phyloP scores from a whole-genome alignment of 2,329 filamentous ascomycete species.

The Cadophora malorum region DNA sequence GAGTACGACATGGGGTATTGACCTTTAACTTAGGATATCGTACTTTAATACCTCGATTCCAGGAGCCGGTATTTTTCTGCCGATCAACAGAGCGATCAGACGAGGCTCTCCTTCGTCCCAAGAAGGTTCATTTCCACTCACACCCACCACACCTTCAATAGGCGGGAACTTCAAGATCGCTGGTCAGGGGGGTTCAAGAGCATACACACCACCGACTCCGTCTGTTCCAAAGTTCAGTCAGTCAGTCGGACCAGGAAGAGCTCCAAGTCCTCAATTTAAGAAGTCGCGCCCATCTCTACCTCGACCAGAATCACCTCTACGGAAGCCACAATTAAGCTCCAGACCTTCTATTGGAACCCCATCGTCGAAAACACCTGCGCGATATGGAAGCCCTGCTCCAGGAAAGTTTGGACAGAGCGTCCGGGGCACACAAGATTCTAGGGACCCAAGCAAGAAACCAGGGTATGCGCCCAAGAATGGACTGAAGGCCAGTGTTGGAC shows the following conservation, averaged over 20 bases:
- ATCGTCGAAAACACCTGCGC: slow-evolving; percentile 54
- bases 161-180: slow-evolving; percentile 56
- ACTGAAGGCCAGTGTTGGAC: slow-evolving; percentile 57
- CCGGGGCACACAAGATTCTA: slow-evolving; percentile 57
- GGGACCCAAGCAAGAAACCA: slow-evolving; percentile 65
- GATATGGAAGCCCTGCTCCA: slow-evolving; percentile 68
- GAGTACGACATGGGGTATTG: slow-evolving; percentile 32
- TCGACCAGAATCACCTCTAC: slow-evolving; percentile 85
- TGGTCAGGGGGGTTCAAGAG: slow-evolving; percentile 54
- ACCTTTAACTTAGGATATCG: slow-evolving; percentile 55
- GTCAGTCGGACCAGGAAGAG: slow-evolving; percentile 75
- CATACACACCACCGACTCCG: slow-evolving; percentile 69
- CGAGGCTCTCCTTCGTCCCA: slow-evolving; percentile 64
- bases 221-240: slow-evolving; percentile 83
- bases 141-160: slow-evolving; percentile 68
- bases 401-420: slow-evolving; percentile 69
- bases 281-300: slow-evolving; percentile 78
- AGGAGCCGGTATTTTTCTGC: slow-evolving; percentile 92
- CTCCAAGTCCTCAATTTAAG: slow-evolving; percentile 75
- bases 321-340: slow-evolving; percentile 65
- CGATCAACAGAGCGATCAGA: slow-evolving; percentile 78
- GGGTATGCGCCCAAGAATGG: slow-evolving; percentile 52
- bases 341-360: slow-evolving; percentile 63
- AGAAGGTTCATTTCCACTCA: slow-evolving; percentile 63
- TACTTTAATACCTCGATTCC: slow-evolving; percentile 84